Conservation (phyloP, 2,329 filamentous ascomycete species). For the Botrytis sinoallii region DNA sequence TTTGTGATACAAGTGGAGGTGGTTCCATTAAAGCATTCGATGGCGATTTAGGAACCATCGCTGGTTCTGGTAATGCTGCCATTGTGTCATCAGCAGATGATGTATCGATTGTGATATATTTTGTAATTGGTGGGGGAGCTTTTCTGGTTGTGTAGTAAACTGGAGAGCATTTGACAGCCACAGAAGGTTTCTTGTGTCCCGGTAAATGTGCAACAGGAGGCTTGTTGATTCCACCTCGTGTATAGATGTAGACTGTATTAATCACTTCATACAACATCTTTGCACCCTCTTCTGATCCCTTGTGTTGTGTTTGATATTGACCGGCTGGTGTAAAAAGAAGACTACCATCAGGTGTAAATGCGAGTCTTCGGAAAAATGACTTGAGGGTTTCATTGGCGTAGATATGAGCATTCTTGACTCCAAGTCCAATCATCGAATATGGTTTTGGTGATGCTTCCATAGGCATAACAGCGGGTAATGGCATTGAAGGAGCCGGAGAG, state of each 20-base stretch:
- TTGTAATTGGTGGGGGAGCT: constrained; percentile 67
- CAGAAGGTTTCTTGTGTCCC: constrained; percentile 96
- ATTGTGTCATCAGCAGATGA: constrained; percentile 84
- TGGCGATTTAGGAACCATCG: constrained; percentile 53
- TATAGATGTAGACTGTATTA: constrained; percentile 99
- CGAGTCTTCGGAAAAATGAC: constrained; percentile 90
- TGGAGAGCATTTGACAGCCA: constrained; percentile 92
- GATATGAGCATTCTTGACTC: constrained; percentile 79
- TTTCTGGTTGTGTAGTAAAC: constrained; percentile 80
- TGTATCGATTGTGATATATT: constrained; percentile 92
- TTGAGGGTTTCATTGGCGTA: constrained; percentile 97
- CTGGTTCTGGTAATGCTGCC: constrained; percentile 76
- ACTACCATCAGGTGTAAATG: constrained; percentile 93
- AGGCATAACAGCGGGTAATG: constrained; percentile 91
- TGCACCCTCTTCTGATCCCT: constrained; percentile 56
- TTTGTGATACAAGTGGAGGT: constrained; percentile 57
- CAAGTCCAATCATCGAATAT: constrained; percentile 49
- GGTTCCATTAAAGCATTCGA: constrained; percentile 74
- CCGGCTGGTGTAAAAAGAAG: constrained; percentile 91
- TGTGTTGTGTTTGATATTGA: constrained; percentile 82
- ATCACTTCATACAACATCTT: constrained; percentile 82
- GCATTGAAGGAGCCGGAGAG: constrained; percentile 90
- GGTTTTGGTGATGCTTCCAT: constrained; percentile 83
- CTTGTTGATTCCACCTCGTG: constrained; percentile 91
- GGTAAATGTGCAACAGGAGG: constrained; percentile 92